These are phyloP conservation scores for Athelia sp. DNA, from an alignment of 1,284 basidiomycete genomes.

Conservation along the genomic window DNA sequence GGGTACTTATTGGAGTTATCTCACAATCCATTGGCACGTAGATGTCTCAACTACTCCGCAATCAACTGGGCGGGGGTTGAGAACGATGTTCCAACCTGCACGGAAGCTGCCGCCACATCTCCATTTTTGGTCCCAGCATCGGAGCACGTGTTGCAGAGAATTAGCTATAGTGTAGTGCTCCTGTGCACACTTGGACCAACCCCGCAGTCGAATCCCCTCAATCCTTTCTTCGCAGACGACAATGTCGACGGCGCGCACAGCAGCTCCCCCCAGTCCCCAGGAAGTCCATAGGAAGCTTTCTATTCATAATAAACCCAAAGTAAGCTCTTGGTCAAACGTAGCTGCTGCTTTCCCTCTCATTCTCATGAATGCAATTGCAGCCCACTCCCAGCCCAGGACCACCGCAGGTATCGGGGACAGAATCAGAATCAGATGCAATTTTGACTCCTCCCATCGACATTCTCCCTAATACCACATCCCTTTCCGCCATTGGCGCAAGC, in stretches of 20 bases:
- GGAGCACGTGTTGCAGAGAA: too few species aligned
- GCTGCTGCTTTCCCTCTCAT: slow-evolving; percentile 1
- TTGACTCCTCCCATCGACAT: slow-evolving; percentile 43
- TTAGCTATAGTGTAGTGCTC: too few species aligned
- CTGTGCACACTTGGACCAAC: too few species aligned
- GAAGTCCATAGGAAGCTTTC: slow-evolving; percentile 88
- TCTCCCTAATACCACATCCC: slow-evolving; percentile 39
- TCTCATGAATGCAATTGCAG: not conserved
- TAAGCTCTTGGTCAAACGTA: slow-evolving; percentile 15
- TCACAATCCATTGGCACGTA: too few species aligned
- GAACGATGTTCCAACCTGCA: too few species aligned
- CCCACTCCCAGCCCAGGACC: slow-evolving; percentile 16
- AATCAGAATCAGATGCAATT: slow-evolving; percentile 72
- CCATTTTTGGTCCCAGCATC: too few species aligned
- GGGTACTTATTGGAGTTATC: too few species aligned
- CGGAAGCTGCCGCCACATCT: too few species aligned
- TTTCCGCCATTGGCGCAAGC: slow-evolving; percentile 24
- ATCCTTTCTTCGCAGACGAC: too few species aligned
- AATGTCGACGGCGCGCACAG: slow-evolving; percentile 43
- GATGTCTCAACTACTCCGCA: too few species aligned
- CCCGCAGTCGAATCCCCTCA: too few species aligned
- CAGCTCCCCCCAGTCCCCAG: slow-evolving; percentile 74
- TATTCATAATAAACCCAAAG: slow-evolving; percentile 56
- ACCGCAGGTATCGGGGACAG: slow-evolving; percentile 65
- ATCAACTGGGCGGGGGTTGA: too few species aligned